Percentiles rank a stretch among this genome's conserved stretches.
phyloP scores from a whole-genome alignment of 208 protist species.

The Porcisia hertigi region DNA sequence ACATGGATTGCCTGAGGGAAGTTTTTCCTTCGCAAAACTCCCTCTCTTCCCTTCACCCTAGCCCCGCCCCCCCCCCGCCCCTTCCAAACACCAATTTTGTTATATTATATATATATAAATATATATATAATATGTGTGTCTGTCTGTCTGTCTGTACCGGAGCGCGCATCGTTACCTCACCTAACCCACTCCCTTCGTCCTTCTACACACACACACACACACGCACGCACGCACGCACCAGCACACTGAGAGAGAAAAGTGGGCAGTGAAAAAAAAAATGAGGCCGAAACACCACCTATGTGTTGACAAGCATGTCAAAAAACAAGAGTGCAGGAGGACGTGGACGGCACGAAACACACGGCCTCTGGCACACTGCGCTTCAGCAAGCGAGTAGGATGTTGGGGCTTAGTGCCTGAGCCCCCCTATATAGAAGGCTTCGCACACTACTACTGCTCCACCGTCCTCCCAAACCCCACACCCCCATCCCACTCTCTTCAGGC shows the following conservation, averaged over 20 bases:
- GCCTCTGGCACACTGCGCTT: not conserved
- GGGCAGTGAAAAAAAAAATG: not conserved
- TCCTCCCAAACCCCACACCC: not conserved
- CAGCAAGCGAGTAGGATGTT: not conserved
- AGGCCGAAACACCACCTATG: not conserved
- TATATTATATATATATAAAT: no score
- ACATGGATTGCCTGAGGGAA: not conserved
- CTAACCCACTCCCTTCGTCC: no score
- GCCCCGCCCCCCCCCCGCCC: no score
- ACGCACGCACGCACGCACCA: no score
- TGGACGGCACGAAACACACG: not conserved
- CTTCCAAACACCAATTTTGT: no score
- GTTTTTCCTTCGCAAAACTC: no score
- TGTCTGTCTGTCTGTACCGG: no score
- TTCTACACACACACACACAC: no score
- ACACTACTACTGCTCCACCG: not conserved
- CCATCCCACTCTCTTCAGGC: not conserved
- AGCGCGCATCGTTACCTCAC: no score
- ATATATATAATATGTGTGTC: no score
- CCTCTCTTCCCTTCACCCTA: not conserved
- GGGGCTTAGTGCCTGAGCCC: not conserved
- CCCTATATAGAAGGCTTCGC: not conserved
- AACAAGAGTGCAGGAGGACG: not conserved
- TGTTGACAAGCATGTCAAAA: not conserved
- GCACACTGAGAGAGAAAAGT: no score